These are phyloP conservation scores for Volvox reticuliferus DNA, from an alignment of 139 green algal species.

Conservation along the genomic window DNA sequence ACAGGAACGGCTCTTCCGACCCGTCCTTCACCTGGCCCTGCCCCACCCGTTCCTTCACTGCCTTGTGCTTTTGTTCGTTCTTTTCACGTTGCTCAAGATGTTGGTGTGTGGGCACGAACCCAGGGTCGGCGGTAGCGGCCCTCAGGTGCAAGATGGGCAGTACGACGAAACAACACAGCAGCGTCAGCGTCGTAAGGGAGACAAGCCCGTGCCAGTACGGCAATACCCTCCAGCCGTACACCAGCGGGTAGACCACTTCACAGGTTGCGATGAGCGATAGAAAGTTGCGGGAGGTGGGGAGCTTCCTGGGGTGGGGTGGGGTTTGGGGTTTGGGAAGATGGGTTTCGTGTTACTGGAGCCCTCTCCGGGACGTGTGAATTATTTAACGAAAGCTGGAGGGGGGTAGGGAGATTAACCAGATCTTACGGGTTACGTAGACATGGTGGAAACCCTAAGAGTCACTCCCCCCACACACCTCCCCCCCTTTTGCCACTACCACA, in stretches of 20 bases:
- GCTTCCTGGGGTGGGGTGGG: neutral
- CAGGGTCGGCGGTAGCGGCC: conserved; percentile 37
- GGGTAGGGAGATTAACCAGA: too few species aligned
- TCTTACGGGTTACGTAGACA: too few species aligned
- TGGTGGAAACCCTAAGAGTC: too few species aligned
- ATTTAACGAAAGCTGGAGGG: too few species aligned
- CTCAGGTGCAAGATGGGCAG: conserved; percentile 42
- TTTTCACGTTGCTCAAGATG: neutral
- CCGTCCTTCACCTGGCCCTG: too few species aligned
- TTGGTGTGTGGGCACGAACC: neutral
- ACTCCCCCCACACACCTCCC: too few species aligned
- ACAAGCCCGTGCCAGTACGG: conserved; percentile 36
- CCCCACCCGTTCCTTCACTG: neutral
- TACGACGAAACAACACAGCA: neutral
- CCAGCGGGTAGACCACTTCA: conserved; percentile 42
- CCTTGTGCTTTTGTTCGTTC: neutral
- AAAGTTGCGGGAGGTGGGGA: conserved; percentile 42
- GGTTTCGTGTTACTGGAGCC: too few species aligned
- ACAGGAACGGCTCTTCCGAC: too few species aligned
- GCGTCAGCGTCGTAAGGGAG: neutral
- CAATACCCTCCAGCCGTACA: conserved; percentile 35
- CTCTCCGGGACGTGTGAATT: too few species aligned
- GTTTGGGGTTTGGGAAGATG: too few species aligned
- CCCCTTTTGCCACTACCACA: neutral
- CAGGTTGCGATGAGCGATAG: conserved; percentile 51